Conservation (phyloP, 805 yeast species). For the Ogataea trehaloabstinens region DNA sequence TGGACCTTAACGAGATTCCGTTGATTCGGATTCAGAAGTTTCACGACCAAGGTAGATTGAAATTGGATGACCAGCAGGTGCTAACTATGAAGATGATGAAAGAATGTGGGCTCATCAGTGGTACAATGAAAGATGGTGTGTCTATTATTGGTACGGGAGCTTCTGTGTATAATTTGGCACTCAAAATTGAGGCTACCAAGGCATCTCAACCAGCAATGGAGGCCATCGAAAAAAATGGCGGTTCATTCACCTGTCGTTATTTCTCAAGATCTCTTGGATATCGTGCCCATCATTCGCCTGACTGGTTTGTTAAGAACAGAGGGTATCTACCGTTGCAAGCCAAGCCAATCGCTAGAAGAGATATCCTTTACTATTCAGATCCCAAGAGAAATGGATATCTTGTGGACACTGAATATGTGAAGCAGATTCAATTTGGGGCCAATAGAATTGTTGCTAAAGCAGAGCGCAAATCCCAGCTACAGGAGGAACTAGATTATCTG, state of each 20-base stretch:
- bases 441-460: conserved; percentile 5
- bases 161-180: conserved; percentile 49
- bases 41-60: conserved; percentile 63
- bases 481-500: conserved; percentile 20
- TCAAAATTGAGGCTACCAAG: conserved; percentile 76
- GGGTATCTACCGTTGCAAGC: conserved; percentile 84
- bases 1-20: conserved; percentile 56
- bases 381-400: conserved; percentile 76
- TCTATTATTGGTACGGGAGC: conserved; percentile 71
- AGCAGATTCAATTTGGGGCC: conserved; percentile 23
- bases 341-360: conserved; percentile 80
- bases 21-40: conserved; percentile 69
- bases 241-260: conserved; percentile 71
- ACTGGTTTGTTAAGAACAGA: conserved; percentile 60
- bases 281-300: conserved; percentile 75
- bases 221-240: conserved; percentile 70
- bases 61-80: conserved; percentile 55
- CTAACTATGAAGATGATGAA: conserved; percentile 77
- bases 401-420: conserved; percentile 35
- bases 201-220: conserved; percentile 76
- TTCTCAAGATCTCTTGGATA: conserved; percentile 61
- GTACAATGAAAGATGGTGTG: conserved; percentile 75
- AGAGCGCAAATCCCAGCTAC: conserved; percentile 22
- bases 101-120: conserved; percentile 68
- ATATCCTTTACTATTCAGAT: conserved; percentile 73